Percentiles rank a stretch among this genome's conserved stretches.
phyloP scores from a whole-genome alignment of 2,329 filamentous ascomycete genomes.

The Niveomyces coronatus region DNA sequence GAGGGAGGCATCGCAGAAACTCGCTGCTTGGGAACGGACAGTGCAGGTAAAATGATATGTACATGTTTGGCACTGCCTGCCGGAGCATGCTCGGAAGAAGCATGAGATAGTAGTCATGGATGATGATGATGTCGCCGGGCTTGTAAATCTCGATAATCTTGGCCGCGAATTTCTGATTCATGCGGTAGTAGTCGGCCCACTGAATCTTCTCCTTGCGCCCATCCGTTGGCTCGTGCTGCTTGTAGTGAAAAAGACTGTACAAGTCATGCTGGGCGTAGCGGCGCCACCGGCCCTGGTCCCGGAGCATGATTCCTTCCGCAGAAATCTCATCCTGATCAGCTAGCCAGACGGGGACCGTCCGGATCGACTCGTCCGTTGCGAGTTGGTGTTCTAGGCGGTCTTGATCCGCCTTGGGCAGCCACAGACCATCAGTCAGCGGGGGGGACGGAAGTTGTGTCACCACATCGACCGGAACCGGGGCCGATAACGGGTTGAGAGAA shows the following conservation, averaged over 20 bases:
- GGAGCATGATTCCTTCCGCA: slow-evolving; percentile 60
- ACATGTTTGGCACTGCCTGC: slow-evolving; percentile 76
- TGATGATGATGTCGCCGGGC: slow-evolving; percentile 82
- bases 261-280: slow-evolving; percentile 85
- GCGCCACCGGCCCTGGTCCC: slow-evolving; percentile 78
- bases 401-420: slow-evolving; percentile 61
- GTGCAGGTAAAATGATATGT: slow-evolving; percentile 91
- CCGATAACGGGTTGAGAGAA: slow-evolving; percentile 63
- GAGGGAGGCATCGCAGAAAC: slow-evolving; percentile 79
- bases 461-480: slow-evolving; percentile 65
- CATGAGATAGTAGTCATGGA: slow-evolving; percentile 92
- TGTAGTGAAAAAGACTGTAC: slow-evolving; percentile 92
- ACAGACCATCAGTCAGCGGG: slow-evolving; percentile 56
- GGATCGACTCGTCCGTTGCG: slow-evolving; percentile 61
- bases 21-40: slow-evolving; percentile 94
- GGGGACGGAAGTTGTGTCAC: slow-evolving; percentile 44
- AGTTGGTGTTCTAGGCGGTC: slow-evolving; percentile 64
- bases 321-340: slow-evolving; percentile 60
- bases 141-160: slow-evolving; percentile 82
- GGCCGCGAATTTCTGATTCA: slow-evolving; percentile 89
- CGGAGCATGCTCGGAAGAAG: slow-evolving; percentile 81
- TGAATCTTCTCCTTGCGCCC: slow-evolving; percentile 70
- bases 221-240: slow-evolving; percentile 82
- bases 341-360: slow-evolving; percentile 82
- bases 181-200: slow-evolving; percentile 86